Base-by-base conservation (phyloP, 306 rosid species). In the Vicia faba region DNA sequence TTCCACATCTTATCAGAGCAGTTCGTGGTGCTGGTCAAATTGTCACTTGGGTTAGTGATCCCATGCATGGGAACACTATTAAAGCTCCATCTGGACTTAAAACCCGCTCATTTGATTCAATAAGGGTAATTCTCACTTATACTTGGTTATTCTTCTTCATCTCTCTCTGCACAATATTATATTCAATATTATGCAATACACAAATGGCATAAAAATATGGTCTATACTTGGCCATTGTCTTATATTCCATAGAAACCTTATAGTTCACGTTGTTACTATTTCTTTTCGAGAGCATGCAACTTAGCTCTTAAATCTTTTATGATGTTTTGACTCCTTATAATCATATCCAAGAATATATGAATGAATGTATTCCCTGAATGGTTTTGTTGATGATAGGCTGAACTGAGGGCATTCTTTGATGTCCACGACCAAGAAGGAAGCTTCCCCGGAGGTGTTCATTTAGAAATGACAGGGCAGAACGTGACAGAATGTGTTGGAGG, bases 11-110 rank as follows among this genome's bases (percentile, higher is more conserved):
- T 26, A 76, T 83, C 66, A 79, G 82, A 68, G 87, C 82, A 28
- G 84, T 83, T 26, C 84, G 84, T 19, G 8, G 77, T 35, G 87
- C 84, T 35, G 87, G 87, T 56, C 87, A 75, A 72, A 73, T 83
- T 40, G 84, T 83, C 62, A 76, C 87, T 16, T 83, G 87, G 87
- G 87, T 83, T 41, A 83, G 87, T 57, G 87, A 83, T 80, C 87
- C 85, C 74, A 81, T 81, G 85, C 85, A 81, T 16, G 85, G 85
- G 15, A 81, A 81, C 75, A 81, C 85, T 61, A 83, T 83, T 51
- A 83, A 83, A 69, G 87, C 87, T 69, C 87, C 87, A 4, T 83
- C 84, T 45, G 87, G 87, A 35, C 80, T 79, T 18, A 83, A 83
- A 79, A 83, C 87, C 45, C 87, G 87, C 11, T 69, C 84, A 49